Evolutionary conservation across 2,329 filamentous ascomycete species (phyloP).

Genomic region (Colletotrichum navitas): DNA sequence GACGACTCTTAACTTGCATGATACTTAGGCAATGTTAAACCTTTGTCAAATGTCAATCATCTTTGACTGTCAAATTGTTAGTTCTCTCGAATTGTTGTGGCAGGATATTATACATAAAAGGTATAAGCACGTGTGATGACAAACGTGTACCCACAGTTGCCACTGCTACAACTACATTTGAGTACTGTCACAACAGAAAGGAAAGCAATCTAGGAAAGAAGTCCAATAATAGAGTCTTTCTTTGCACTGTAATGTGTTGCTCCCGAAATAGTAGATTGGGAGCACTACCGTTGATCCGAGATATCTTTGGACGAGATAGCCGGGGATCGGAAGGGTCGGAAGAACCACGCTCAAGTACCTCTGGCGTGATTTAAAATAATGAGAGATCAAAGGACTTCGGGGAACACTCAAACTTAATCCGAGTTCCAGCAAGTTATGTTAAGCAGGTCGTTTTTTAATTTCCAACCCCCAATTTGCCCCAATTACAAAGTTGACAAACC

Average conservation of each 20-base stretch:
- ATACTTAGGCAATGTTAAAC: not conserved
- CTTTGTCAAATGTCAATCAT: not conserved
- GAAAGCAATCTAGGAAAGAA: too few relatives aligned
- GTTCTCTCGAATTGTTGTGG: too few relatives aligned
- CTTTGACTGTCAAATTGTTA: accelerated
- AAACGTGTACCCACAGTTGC: too few relatives aligned
- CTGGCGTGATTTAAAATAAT: slow-evolving; percentile 9
- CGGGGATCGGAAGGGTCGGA: not conserved
- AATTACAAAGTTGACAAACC: not conserved
- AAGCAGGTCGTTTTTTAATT: too few relatives aligned
- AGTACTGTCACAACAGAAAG: too few relatives aligned
- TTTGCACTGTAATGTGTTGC: not conserved
- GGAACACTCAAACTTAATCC: slow-evolving; percentile 11
- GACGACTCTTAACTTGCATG: not conserved
- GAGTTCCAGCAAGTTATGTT: slow-evolving; percentile 15
- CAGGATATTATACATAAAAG: too few relatives aligned
- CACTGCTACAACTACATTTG: too few relatives aligned
- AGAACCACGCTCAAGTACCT: slow-evolving; percentile 2
- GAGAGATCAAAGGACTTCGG: not conserved
- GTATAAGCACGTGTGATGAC: too few relatives aligned
- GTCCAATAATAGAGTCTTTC: too few relatives aligned
- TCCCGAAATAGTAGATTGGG: not conserved
- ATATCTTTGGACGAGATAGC: not conserved
- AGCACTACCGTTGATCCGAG: not conserved
- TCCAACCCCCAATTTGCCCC: too few relatives aligned